Percentiles rank a stretch among this genome's conserved stretches.
Evolutionary conservation across 208 protist species (phyloP).

Genomic region (Trypanosoma mega): DNA sequence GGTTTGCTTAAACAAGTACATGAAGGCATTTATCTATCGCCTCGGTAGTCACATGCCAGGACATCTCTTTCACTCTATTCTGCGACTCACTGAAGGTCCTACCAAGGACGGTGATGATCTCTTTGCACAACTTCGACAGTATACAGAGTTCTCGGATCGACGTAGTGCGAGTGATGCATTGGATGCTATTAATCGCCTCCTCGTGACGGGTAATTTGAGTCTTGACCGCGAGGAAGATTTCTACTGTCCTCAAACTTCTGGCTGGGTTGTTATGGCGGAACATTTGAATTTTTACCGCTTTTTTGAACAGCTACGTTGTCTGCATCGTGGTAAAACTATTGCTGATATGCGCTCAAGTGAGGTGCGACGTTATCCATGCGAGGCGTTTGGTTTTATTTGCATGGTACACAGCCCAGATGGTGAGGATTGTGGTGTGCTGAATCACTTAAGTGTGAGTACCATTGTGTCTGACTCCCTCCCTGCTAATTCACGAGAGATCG

Average conservation of each 20-base stretch:
- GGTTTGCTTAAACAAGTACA: constrained; percentile 77
- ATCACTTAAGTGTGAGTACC: constrained; percentile 95
- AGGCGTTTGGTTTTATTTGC: constrained; percentile 99
- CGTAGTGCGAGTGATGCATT: constrained; percentile 46
- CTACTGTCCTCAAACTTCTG: constrained; percentile 89
- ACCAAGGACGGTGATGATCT: constrained; percentile 30
- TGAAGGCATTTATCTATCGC: constrained; percentile 46
- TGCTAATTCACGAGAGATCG: constrained; percentile 15
- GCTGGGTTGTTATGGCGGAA: constrained; percentile 98
- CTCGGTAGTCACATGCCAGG: constrained; percentile 54
- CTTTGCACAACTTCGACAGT: constrained; percentile 61
- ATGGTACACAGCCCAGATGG: constrained; percentile 99
- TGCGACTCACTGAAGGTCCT: constrained; percentile 27
- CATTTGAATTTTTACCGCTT: constrained; percentile 99
- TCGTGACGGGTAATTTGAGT: constrained; percentile 80
- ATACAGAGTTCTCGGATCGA: constrained; percentile 46
- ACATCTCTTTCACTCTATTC: constrained; percentile 50
- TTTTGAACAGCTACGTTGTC: constrained; percentile 98
- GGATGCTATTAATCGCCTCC: constrained; percentile 54
- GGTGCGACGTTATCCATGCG: constrained; percentile 98
- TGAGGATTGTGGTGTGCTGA: constrained; percentile 99
- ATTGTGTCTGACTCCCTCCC: constrained; percentile 59
- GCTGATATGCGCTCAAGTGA: constrained; percentile 97
- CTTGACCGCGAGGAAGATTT: constrained; percentile 85
- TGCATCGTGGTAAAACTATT: constrained; percentile 99